Evolutionary conservation across 2,329 filamentous ascomycete species (phyloP).

Genomic region (Aureobasidium sp.): DNA sequence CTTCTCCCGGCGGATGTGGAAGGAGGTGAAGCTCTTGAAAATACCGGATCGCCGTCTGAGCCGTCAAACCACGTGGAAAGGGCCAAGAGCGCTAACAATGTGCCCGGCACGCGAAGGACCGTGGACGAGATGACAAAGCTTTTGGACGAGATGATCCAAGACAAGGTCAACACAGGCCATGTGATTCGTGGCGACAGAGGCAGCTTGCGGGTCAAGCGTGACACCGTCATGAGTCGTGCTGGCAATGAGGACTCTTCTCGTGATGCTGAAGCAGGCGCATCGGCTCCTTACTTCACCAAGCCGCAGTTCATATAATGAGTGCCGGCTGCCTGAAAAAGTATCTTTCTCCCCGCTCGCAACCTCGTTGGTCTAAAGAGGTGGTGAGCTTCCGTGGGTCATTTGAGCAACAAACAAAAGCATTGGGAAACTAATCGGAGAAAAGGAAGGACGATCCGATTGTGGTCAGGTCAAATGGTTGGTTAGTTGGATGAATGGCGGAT

Average conservation of each 20-base stretch:
- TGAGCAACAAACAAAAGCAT: too few relatives aligned
- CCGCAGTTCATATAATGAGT: background rate
- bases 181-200: constrained; percentile 54
- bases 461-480: background rate
- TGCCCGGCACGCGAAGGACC: constrained; percentile 42
- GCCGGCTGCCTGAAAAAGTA: background rate
- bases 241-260: background rate
- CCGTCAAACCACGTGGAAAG: background rate
- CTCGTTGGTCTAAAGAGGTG: too few relatives aligned
- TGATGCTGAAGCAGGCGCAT: constrained; percentile 5
- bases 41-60: constrained; percentile 25
- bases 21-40: background rate
- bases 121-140: constrained; percentile 91
- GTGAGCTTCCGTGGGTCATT: too few relatives aligned
- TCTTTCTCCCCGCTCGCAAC: background rate
- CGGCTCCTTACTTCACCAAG: background rate
- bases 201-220: constrained; percentile 52
- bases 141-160: constrained; percentile 93
- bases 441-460: background rate
- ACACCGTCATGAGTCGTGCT: constrained; percentile 24
- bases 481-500: too few relatives aligned
- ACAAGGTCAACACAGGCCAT: constrained; percentile 70
- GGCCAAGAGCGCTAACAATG: background rate
- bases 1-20: constrained; percentile 4
- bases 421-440: background rate